Conservation (phyloP, 2,329 filamentous ascomycete species). For the Ciborinia camelliae region DNA sequence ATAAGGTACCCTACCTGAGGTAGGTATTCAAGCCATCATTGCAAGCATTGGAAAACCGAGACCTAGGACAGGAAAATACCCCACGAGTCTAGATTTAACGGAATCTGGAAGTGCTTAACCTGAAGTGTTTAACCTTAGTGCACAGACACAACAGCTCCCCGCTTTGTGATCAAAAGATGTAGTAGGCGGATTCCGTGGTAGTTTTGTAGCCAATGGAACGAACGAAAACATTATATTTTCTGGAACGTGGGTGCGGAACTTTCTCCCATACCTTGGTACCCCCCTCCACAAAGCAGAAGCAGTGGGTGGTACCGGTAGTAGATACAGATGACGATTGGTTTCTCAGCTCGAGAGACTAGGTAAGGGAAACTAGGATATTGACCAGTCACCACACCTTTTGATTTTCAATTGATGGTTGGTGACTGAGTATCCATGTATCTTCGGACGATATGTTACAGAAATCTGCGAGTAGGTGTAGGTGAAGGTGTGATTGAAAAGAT, state of each 20-base stretch:
- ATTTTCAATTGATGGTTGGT: not conserved
- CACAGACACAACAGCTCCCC: not conserved
- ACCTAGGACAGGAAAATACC: not conserved
- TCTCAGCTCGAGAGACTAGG: not conserved
- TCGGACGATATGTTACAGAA: not conserved
- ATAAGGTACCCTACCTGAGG: too few species aligned
- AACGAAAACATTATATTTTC: too few species aligned
- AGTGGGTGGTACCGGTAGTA: too few species aligned
- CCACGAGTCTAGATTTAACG: too few species aligned
- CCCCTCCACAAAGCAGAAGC: not conserved
- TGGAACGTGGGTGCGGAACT: slow-evolving; percentile 1
- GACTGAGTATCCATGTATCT: slow-evolving; percentile 8
- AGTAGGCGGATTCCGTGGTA: not conserved
- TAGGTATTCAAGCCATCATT: too few species aligned
- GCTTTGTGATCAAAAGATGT: not conserved
- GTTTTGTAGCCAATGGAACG: too few species aligned
- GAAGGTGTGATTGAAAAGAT: not conserved
- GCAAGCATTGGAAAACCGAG: not conserved
- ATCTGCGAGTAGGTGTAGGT: not conserved
- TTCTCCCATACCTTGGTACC: not conserved
- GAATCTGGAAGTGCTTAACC: too few species aligned
- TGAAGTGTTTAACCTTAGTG: too few species aligned
- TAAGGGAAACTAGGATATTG: not conserved
- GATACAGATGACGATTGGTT: not conserved
- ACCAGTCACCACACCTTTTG: too few species aligned